These are phyloP conservation scores for Antitrichia curtipendula DNA, from an alignment of 225 moss, liverwort and hornwort species.

Conservation along the genomic window DNA sequence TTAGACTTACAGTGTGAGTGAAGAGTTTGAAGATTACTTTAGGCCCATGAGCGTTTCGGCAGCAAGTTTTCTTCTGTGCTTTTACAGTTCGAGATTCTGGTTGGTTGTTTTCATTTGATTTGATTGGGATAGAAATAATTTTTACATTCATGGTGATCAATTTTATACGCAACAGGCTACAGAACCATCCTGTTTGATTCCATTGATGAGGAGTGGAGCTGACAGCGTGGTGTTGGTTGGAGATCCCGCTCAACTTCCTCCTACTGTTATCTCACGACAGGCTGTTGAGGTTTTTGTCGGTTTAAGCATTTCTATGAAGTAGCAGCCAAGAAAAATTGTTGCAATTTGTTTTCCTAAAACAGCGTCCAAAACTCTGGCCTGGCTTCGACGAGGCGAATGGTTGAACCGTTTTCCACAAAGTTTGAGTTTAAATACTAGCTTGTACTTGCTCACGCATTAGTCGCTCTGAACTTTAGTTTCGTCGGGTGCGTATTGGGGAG, in stretches of 20 bases:
- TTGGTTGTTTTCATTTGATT: background rate
- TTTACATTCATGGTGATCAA: background rate
- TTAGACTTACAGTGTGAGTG: background rate
- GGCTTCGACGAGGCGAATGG: background rate
- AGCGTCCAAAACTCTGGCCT: background rate
- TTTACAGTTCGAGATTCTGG: background rate
- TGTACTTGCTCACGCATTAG: background rate
- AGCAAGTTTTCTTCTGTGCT: background rate
- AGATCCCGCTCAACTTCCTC: constrained; percentile 95
- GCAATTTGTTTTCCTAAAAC: background rate
- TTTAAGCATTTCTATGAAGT: background rate
- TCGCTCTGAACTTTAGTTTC: background rate
- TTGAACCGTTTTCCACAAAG: background rate
- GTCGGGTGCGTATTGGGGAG: constrained; percentile 4
- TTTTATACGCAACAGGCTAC: constrained; percentile 42
- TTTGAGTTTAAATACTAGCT: background rate
- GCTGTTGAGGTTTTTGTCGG: constrained; percentile 52
- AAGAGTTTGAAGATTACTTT: background rate
- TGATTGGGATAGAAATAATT: background rate
- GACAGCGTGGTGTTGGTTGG: constrained; percentile 86
- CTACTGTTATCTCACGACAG: constrained; percentile 72
- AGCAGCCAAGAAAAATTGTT: background rate
- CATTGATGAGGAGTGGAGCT: constrained; percentile 76
- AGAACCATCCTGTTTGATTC: constrained; percentile 80
- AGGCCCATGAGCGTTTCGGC: background rate